Evolutionary conservation across 768 basidiomycete genomes (phyloP).

Genomic region (Termitomyces sp.): DNA sequence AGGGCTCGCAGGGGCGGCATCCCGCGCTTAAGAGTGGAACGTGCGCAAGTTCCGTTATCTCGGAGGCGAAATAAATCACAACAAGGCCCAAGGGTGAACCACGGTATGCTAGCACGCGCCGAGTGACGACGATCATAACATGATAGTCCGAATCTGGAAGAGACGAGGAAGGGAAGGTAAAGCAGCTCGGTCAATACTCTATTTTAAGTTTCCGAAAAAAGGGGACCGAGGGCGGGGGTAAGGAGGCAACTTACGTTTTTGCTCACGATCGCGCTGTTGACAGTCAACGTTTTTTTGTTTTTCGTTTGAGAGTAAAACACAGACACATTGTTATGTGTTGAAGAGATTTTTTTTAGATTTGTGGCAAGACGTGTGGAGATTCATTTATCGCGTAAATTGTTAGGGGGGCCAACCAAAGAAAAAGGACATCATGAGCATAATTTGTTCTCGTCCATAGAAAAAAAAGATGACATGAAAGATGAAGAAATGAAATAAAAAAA

Average conservation of each 20-base stretch:
- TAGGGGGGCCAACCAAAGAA: conserved; percentile 13
- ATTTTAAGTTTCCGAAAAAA: background rate
- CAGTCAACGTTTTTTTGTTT: background rate
- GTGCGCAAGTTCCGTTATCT: background rate
- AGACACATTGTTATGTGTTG: background rate
- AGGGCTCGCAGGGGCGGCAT: background rate
- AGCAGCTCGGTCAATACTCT: background rate
- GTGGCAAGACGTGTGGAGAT: conserved; percentile 5
- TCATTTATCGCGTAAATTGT: conserved; percentile 1
- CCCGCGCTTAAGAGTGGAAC: background rate
- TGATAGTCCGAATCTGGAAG: conserved; percentile 22
- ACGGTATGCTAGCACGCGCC: background rate
- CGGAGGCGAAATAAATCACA: background rate
- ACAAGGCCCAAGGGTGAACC: no score
- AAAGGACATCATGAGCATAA: conserved; percentile 18
- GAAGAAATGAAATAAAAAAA: background rate
- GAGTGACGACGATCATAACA: conserved; percentile 14
- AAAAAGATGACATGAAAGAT: background rate
- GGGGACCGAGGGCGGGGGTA: background rate
- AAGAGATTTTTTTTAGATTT: background rate
- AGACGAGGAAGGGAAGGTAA: background rate
- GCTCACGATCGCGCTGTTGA: conserved; percentile 56
- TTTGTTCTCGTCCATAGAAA: conserved; percentile 15
- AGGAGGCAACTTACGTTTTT: conserved; percentile 52
- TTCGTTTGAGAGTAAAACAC: background rate